phyloP scores from a whole-genome alignment of 352 stramenopile species.

The Phytopythium kandeliae region DNA sequence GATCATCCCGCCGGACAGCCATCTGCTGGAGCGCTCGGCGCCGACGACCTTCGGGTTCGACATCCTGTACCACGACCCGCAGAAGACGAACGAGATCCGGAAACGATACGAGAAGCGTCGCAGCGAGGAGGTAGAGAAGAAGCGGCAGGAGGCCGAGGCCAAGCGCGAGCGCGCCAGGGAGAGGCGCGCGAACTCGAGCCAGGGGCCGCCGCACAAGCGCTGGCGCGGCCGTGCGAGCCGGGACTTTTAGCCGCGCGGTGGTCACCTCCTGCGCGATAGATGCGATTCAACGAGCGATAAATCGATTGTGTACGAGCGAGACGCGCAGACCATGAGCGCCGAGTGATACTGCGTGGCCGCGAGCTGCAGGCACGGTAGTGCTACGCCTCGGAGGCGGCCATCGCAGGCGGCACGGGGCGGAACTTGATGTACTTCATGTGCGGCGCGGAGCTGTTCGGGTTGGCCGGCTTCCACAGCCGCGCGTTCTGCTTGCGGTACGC shows the following conservation, averaged over 20 bases:
- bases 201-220: conserved; percentile 49
- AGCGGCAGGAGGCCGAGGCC: conserved; percentile 17
- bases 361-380: background rate
- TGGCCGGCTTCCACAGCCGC: conserved; percentile 42
- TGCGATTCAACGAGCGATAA: background rate
- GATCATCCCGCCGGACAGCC: conserved; percentile 66
- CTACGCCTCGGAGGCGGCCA: conserved; percentile 11
- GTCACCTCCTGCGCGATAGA: background rate
- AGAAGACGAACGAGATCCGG: conserved; percentile 57
- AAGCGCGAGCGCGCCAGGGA: conserved; percentile 18
- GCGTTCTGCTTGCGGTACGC: conserved; percentile 55
- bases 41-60: conserved; percentile 63
- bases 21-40: conserved; percentile 50
- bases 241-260: conserved; percentile 18
- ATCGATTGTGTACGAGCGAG: no score
- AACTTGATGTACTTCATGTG: conserved; percentile 47
- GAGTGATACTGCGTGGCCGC: no score
- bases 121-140: conserved; percentile 55
- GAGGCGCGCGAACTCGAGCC: conserved; percentile 17
- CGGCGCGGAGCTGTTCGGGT: conserved; percentile 34
- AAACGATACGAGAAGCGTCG: conserved; percentile 58
- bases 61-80: conserved; percentile 60
- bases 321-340: no score
- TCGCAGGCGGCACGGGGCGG: conserved; percentile 24
- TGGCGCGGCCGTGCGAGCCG: conserved; percentile 43